Percentiles rank a stretch among this genome's conserved stretches.
These are phyloP conservation scores for Lycium ferocissimum DNA, from an alignment of 257 asterid species.

Conservation along the genomic window DNA sequence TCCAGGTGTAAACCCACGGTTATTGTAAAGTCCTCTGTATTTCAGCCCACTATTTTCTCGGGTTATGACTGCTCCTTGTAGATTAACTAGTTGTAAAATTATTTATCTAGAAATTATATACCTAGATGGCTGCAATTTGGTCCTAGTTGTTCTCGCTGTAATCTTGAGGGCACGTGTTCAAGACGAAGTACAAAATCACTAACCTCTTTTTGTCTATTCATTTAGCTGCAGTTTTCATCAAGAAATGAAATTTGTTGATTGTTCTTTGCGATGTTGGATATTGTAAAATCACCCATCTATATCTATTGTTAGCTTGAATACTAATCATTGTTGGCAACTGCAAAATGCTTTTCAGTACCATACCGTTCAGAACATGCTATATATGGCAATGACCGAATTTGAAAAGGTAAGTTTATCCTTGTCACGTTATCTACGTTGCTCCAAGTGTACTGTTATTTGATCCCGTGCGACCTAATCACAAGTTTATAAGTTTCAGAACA, in stretches of 20 bases:
- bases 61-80: neutral
- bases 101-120: neutral
- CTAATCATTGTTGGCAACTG: constrained; percentile 26
- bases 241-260: neutral
- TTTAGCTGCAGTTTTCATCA: neutral
- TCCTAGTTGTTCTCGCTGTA: neutral
- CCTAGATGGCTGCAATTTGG: neutral
- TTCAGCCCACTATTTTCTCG: neutral
- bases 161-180: constrained; percentile 14
- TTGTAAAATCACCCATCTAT: neutral
- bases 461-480: neutral
- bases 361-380: constrained; percentile 70
- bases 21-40: constrained; percentile 1
- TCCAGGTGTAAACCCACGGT: neutral
- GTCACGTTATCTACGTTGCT: constrained; percentile 16
- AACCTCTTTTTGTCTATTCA: neutral
- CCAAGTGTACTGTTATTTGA: neutral
- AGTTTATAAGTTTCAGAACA: constrained; percentile 1
- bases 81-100: neutral
- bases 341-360: constrained; percentile 67
- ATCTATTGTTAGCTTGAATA: neutral
- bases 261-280: neutral
- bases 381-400: constrained; percentile 89
- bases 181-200: neutral
- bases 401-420: constrained; percentile 53